Base-by-base conservation (phyloP, 2,329 filamentous ascomycete genomes). In the Chlorencoelia australis region DNA sequence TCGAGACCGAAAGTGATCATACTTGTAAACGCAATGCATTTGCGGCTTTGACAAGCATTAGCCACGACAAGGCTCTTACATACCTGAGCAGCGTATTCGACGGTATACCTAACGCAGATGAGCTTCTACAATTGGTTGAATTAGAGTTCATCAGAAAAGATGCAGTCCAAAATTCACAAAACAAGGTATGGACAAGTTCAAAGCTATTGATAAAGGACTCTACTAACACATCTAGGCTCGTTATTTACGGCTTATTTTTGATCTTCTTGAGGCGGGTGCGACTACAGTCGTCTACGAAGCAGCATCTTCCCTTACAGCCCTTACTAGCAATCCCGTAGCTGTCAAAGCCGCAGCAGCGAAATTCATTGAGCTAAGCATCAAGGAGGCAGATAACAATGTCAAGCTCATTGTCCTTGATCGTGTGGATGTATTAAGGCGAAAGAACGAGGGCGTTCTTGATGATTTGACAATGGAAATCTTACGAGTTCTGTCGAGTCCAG, bases 1-100 rank as follows among this genome's bases (percentile, higher is more conserved):
- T 98, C 42, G 84, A 89, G 50, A 75, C 78, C 37, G 91, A 98
- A 64, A 93, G 75, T 51, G 91, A 98, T 57, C 77, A 84, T 34
- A 96, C 91, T 18, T 96, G 89, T 76, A 96, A 95, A 72, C 77
- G 91, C 56, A 98, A 98, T 61, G 91, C 89, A 6, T 96, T 98
- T 58, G 87, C 87, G 24, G 88, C 91, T 8, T 71, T 98, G 30
- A 75, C 83, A 47, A 83, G 78, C 51, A 94, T 98, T 54, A 91
- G 84, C 61, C 91, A 96, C 58, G 85, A 95, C 47, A 89, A 88
- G 58, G 88, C 91, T 1, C 67, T 96, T 25, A 73, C 83, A 50
- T 96, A 94, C 58, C 67, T 98, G 29, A 88, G 82, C 61, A 75
- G 76, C 20, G 83, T 93, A 3, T 94, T 98, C 49, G 91, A 96